Evolutionary conservation across 176 grass and related monocot species (phyloP).

Genomic region (Rhynchospora pubera): DNA sequence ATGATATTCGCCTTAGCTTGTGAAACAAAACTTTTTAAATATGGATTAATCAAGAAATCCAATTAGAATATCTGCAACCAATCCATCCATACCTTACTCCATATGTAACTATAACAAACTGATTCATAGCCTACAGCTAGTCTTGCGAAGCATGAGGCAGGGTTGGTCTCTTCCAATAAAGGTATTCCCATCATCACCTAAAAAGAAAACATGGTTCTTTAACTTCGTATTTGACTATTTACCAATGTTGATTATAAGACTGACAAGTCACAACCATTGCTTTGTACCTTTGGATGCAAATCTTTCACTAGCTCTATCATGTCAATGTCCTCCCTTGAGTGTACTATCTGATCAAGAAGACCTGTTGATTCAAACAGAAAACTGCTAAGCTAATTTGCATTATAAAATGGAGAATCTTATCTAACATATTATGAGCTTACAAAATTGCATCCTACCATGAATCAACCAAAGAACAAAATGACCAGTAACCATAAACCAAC

Average conservation of each 20-base stretch:
- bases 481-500: not conserved
- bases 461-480: not conserved
- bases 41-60: not conserved
- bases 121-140: conserved; percentile 77
- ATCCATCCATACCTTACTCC: conserved; percentile 69
- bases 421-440: not conserved
- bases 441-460: not conserved
- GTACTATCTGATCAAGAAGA: conserved; percentile 86
- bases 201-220: conserved; percentile 6
- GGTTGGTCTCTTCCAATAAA: conserved; percentile 85
- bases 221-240: not conserved
- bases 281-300: conserved; percentile 83
- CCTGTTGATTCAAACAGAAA: conserved; percentile 41
- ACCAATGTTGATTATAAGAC: not conserved
- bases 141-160: conserved; percentile 79
- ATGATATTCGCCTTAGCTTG: not conserved
- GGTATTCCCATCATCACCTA: conserved; percentile 89
- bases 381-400: conserved; percentile 4
- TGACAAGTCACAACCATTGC: not conserved
- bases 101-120: conserved; percentile 90
- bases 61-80: not conserved
- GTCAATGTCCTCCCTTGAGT: conserved; percentile 74
- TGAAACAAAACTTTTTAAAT: not conserved
- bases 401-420: not conserved
- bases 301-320: conserved; percentile 66